A percentile compares a stretch with the other conserved stretches of the same genome.
Conservation (phyloP, 2,329 filamentous ascomycete genomes). For the Sarocladiaceae sp. region DNA sequence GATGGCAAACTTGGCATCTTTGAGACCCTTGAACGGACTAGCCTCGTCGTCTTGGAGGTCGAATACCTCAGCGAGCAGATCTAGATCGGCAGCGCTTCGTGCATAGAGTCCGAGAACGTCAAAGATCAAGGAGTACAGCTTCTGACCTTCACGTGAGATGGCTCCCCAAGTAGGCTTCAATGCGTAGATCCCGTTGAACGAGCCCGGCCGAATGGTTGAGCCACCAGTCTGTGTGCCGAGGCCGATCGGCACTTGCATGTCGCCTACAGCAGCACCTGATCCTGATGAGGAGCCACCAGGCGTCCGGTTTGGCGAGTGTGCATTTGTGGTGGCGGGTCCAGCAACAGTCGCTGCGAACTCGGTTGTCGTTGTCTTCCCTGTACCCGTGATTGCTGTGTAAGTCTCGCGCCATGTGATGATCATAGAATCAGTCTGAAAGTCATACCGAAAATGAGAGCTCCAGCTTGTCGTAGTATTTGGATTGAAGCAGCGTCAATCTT, state of each 20-base stretch:
- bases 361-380: constrained; percentile 42
- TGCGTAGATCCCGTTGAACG: constrained; percentile 49
- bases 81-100: constrained; percentile 50
- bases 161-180: constrained; percentile 51
- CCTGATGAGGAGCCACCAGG: constrained; percentile 63
- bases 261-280: constrained; percentile 58
- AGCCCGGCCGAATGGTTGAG: constrained; percentile 55
- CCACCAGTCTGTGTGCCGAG: constrained; percentile 62
- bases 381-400: not conserved
- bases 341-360: constrained; percentile 51
- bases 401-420: not conserved
- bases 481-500: constrained; percentile 47
- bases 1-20: constrained; percentile 49
- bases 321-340: constrained; percentile 49
- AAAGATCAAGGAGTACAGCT: constrained; percentile 30
- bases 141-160: constrained; percentile 53
- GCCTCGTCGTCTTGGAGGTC: constrained; percentile 44
- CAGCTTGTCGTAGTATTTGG: constrained; percentile 43
- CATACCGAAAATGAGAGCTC: constrained; percentile 45
- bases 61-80: constrained; percentile 49
- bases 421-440: too few species aligned
- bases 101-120: constrained; percentile 58
- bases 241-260: constrained; percentile 52
- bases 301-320: constrained; percentile 57
- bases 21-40: constrained; percentile 27